phyloP scores from a whole-genome alignment of 371 early-diverging fungal genomes.

The Mortierella sp. region DNA sequence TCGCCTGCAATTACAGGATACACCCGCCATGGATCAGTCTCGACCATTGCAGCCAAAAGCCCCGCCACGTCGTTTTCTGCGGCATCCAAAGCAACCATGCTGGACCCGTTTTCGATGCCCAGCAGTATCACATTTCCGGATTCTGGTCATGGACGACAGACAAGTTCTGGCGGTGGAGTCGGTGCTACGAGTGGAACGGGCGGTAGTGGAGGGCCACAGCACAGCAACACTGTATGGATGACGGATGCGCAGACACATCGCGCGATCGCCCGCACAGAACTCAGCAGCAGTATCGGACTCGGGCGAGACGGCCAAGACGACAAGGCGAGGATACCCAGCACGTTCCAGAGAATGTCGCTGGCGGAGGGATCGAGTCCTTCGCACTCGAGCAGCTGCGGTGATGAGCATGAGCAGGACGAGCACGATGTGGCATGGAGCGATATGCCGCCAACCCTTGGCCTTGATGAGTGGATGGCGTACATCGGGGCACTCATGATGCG shows the following conservation, averaged over 20 bases:
- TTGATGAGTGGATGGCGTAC: conserved; percentile 55
- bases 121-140: conserved; percentile 50
- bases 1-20: background rate
- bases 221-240: conserved; percentile 30
- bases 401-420: conserved; percentile 20
- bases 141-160: conserved; percentile 13
- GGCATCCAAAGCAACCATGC: conserved; percentile 29
- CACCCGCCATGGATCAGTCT: background rate
- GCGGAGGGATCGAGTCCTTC: background rate
- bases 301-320: background rate
- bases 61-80: background rate
- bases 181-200: background rate
- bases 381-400: background rate
- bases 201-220: background rate
- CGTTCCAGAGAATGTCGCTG: background rate
- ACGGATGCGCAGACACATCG: conserved; percentile 27
- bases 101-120: conserved; percentile 55
- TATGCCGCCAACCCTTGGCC: conserved; percentile 52
- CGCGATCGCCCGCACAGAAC: conserved; percentile 22
- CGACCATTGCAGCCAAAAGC: background rate
- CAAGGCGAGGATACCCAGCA: background rate
- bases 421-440: conserved; percentile 47
- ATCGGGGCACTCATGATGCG: conserved; percentile 55
- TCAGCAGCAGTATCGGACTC: background rate
- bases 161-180: conserved; percentile 5